A percentile compares a stretch with the other conserved stretches of the same genome.
phyloP scores from a whole-genome alignment of 192 early-diverging fungal species.

The Kickxella alabastrina region DNA sequence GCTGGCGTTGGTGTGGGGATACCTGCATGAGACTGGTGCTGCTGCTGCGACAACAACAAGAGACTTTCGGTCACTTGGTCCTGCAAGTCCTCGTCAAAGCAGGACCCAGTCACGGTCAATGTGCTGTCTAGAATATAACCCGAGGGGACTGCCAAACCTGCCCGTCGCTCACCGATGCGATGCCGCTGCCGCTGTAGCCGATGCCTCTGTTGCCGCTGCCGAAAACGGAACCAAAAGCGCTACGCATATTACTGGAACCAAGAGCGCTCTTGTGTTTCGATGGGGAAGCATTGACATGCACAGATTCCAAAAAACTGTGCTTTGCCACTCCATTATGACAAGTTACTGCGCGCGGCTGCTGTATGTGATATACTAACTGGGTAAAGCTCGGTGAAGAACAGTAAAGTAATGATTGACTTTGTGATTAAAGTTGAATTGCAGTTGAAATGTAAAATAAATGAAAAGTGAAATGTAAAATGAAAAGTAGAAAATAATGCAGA shows the following conservation, averaged over 20 bases:
- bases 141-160: background rate
- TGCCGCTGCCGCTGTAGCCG: too few species aligned
- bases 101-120: background rate
- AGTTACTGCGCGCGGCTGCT: too few species aligned
- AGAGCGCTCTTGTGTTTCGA: constrained; percentile 40
- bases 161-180: too few species aligned
- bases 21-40: background rate
- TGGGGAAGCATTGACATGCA: constrained; percentile 48
- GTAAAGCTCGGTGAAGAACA: too few species aligned
- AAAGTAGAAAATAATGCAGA: too few species aligned
- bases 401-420: too few species aligned
- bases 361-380: too few species aligned
- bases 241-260: constrained; percentile 39
- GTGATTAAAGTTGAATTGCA: too few species aligned
- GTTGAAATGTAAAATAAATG: too few species aligned
- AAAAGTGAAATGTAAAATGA: too few species aligned
- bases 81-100: background rate
- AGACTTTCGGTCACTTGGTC: background rate
- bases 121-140: background rate
- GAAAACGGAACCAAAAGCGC: constrained; percentile 27
- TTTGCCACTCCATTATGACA: constrained; percentile 49
- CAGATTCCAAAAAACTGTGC: constrained; percentile 36
- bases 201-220: constrained; percentile 5
- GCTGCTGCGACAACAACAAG: background rate
- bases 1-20: background rate